Base-by-base conservation (phyloP, 2,329 filamentous ascomycete species). In the Paraphaeosphaeria sporulosa region DNA sequence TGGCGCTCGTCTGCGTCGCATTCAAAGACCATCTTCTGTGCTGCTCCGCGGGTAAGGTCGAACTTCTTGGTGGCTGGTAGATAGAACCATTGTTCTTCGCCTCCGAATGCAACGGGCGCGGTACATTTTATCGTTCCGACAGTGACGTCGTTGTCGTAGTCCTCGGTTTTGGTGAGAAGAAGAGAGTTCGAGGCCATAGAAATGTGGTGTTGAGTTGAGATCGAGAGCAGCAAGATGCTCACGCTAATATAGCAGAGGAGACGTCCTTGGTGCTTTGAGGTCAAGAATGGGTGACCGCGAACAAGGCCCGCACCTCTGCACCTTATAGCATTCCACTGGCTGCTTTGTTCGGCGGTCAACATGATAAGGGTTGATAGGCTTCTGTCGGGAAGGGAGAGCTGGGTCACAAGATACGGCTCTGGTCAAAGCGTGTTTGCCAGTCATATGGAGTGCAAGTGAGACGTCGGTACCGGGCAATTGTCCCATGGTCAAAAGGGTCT, bases 81-180 rank as follows among this genome's bases (percentile, higher is more conserved):
- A 63, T 78, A 81, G 64, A 76, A 74, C 78, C 78, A 81, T 73
- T 78, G 74, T 44, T 64, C 67, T 53, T 80, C 75, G 60, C 75
- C 77, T 58, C 78, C 77, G 57, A 80, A 80, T 5, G 77, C 70
- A 54, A 79, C 77, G 32, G 78, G 75, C 30, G 78, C 77, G n/a
- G 76, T 76, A 51, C 71, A 71, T 65, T 71, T 75, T 57, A 74
- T 74, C 8, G 66, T 73, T 23, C 69, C 68, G 52, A 70, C 58
- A n/a, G 68, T 67, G 25, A 67, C 63, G 27, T 49, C 27, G 56
- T 68, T 63, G 47, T 65, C 57, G 38, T 62, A 55, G 46, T 60
- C 58, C 44, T 67, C 57, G 59, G 67, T 49, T 44, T 56, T 62
- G 44, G 43, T 62, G 51, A 63, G 52, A 54, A 60, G 57, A 12